These are phyloP conservation scores for Aspergillus ochraceus DNA, from an alignment of 2,329 filamentous ascomycete species.

Conservation along the genomic window DNA sequence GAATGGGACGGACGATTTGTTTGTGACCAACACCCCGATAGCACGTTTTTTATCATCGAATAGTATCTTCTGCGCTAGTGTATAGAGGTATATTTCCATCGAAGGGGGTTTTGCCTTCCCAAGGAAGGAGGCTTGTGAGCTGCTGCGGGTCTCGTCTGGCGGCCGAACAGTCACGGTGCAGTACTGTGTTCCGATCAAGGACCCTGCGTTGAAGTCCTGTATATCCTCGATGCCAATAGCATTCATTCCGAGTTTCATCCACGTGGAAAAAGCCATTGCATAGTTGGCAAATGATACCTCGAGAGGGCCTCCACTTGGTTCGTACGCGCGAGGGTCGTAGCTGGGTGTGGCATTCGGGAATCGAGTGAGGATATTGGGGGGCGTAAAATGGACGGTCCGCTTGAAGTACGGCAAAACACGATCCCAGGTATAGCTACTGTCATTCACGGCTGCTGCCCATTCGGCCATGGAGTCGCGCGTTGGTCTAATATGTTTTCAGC, in stretches of 20 bases:
- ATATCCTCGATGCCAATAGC: constrained; percentile 38
- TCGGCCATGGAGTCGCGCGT: constrained; percentile 16
- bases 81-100: constrained; percentile 42
- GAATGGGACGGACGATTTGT: constrained; percentile 37
- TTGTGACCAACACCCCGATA: constrained; percentile 46
- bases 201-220: constrained; percentile 41
- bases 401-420: constrained; percentile 27
- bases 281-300: constrained; percentile 41
- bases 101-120: constrained; percentile 16
- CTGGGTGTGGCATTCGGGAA: constrained; percentile 20
- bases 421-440: constrained; percentile 28
- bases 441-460: constrained; percentile 25
- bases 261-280: constrained; percentile 34
- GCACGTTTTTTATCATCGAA: constrained; percentile 49
- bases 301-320: constrained; percentile 32
- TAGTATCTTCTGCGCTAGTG: constrained; percentile 44
- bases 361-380: constrained; percentile 16
- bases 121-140: constrained; percentile 41
- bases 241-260: constrained; percentile 33
- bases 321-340: constrained; percentile 22
- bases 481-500: constrained; percentile 4
- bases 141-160: constrained; percentile 48
- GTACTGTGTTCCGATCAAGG: constrained; percentile 36
- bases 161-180: constrained; percentile 50
- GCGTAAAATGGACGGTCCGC: constrained; percentile 28